Evolutionary conservation across 2,329 filamentous ascomycete genomes (phyloP).

Genomic region (Clonostachys solani): DNA sequence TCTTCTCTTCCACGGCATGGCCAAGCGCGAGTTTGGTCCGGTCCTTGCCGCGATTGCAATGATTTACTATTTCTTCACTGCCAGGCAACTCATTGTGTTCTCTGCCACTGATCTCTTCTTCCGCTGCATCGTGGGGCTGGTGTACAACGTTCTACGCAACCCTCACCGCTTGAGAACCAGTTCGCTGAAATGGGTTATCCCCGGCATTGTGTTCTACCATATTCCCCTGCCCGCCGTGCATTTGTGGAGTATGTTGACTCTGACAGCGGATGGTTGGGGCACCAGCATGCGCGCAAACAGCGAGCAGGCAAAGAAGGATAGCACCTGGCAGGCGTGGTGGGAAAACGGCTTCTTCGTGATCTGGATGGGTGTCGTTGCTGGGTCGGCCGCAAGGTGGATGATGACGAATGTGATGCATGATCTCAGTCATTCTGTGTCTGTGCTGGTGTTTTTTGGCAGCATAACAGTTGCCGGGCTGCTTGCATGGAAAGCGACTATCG

Average conservation of each 20-base stretch:
- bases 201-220: constrained; percentile 15
- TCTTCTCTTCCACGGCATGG: constrained; percentile 14
- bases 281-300: constrained; percentile 14
- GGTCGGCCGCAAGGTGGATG: constrained; percentile 3
- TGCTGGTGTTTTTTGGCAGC: too few species aligned
- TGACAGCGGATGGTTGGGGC: constrained; percentile 16
- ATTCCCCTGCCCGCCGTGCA: constrained; percentile 14
- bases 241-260: constrained; percentile 14
- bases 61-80: constrained; percentile 12
- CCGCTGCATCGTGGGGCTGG: constrained; percentile 5
- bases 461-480: too few species aligned
- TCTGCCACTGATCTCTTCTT: constrained; percentile 8
- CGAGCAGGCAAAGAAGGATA: constrained; percentile 8
- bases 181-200: constrained; percentile 11
- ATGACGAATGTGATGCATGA: too few species aligned
- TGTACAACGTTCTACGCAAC: constrained; percentile 13
- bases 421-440: too few species aligned
- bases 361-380: constrained; percentile 14
- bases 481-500: too few species aligned
- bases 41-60: constrained; percentile 10
- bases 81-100: constrained; percentile 8
- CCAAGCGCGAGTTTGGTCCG: constrained; percentile 13
- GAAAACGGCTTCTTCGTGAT: constrained; percentile 15
- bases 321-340: constrained; percentile 11
- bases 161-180: constrained; percentile 10